Evolutionary conservation across 139 green algal species (phyloP).

Genomic region (Diplosphaera chodatii): DNA sequence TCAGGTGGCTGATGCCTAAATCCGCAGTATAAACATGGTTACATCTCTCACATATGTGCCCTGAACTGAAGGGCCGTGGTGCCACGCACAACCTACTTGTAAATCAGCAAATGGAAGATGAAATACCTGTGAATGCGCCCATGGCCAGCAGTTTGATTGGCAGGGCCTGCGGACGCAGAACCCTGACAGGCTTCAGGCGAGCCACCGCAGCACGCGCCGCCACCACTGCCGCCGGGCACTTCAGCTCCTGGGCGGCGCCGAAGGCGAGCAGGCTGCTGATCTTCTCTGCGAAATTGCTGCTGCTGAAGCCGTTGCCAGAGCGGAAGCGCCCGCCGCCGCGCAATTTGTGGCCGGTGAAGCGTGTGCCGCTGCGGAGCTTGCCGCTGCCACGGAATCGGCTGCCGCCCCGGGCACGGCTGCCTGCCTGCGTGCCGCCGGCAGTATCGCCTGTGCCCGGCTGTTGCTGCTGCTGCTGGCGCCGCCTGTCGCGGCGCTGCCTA

Average conservation of each 20-base stretch:
- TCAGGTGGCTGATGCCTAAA: too few relatives aligned
- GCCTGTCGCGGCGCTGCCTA: too few relatives aligned
- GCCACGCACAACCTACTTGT: too few relatives aligned
- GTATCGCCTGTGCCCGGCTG: not conserved
- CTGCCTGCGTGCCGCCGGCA: too few relatives aligned
- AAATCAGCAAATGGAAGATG: too few relatives aligned
- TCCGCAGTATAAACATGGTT: too few relatives aligned
- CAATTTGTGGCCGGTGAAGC: not conserved
- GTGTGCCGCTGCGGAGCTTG: not conserved
- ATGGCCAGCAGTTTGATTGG: conserved; percentile 36
- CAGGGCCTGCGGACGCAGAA: conserved; percentile 57
- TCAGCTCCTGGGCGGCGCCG: conserved; percentile 31
- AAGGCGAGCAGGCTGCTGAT: conserved; percentile 48
- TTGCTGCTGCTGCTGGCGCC: not conserved
- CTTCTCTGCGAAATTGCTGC: not conserved
- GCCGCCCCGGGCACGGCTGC: not conserved
- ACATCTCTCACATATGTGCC: too few relatives aligned
- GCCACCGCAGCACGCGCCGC: conserved; percentile 62
- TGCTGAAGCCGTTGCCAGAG: too few relatives aligned
- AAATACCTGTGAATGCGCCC: conserved; percentile 25
- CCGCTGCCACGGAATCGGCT: not conserved
- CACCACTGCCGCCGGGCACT: conserved; percentile 70
- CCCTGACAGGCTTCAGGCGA: conserved; percentile 44
- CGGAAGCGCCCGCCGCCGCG: too few relatives aligned
- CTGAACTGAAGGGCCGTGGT: too few relatives aligned